Percentiles rank a stretch among this genome's conserved stretches.
Conservation (phyloP, 2,329 filamentous ascomycete species). For the Pseudonectria foliicola region DNA sequence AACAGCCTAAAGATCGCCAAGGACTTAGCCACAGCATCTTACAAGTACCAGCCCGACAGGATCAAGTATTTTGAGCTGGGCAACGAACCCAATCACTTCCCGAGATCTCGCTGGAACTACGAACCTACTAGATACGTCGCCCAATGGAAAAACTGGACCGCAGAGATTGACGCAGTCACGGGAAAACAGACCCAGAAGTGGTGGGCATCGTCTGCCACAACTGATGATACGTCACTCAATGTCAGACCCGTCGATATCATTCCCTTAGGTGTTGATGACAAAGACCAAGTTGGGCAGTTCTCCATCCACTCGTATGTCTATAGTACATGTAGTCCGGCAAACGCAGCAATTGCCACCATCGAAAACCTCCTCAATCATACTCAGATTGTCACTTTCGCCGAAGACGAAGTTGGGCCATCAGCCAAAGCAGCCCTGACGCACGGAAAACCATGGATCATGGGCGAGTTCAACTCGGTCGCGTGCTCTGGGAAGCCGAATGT, state of each 20-base stretch:
- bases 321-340: neutral
- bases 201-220: conserved; percentile 15
- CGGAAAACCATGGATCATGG: conserved; percentile 20
- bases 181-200: conserved; percentile 1
- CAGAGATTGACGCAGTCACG: conserved; percentile 3
- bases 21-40: conserved; percentile 10
- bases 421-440: conserved; percentile 1
- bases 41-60: conserved; percentile 6
- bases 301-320: conserved; percentile 5
- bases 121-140: conserved; percentile 8
- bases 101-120: conserved; percentile 6
- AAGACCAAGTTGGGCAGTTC: conserved; percentile 4
- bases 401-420: conserved; percentile 8
- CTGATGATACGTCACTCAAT: conserved; percentile 9
- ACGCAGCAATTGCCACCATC: conserved; percentile 1
- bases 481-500: conserved; percentile 32
- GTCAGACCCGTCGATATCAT: conserved; percentile 12
- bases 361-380: conserved; percentile 5
- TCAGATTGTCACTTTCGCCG: conserved; percentile 3
- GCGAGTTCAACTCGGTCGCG: conserved; percentile 34
- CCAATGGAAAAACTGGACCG: conserved; percentile 5
- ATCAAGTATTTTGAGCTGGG: conserved; percentile 12
- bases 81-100: conserved; percentile 13
- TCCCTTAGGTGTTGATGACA: conserved; percentile 9
- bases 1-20: conserved; percentile 11